Percentiles rank a stretch among this genome's conserved stretches.
Conservation (phyloP, 768 basidiomycete genomes). For the Mycena vulgaris region DNA sequence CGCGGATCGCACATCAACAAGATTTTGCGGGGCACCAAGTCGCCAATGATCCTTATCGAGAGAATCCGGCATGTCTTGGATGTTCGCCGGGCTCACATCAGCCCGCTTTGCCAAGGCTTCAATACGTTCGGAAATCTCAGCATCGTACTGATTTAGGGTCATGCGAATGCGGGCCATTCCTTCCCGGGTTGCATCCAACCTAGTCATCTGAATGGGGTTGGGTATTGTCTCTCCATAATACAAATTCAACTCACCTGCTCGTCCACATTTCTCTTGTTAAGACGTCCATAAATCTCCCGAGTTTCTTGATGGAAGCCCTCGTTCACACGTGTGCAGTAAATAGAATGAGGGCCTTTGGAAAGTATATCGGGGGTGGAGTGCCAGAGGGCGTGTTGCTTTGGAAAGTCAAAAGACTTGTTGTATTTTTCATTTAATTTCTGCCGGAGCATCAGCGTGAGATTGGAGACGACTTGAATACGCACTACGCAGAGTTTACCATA, state of each 20-base stretch:
- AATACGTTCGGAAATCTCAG: neutral
- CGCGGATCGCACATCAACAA: no score
- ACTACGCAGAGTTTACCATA: conserved; percentile 18
- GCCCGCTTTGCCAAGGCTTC: neutral
- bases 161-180: conserved; percentile 36
- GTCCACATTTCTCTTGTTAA: conserved; percentile 22
- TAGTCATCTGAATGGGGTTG: neutral
- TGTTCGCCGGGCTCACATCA: neutral
- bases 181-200: conserved; percentile 26
- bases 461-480: neutral
- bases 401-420: conserved; percentile 22
- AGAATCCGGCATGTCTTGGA: no score
- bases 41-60: no score
- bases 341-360: conserved; percentile 16
- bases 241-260: neutral
- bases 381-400: conserved; percentile 26
- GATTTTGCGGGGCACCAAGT: no score
- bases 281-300: conserved; percentile 18
- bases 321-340: conserved; percentile 33
- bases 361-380: conserved; percentile 21
- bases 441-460: neutral
- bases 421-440: conserved; percentile 23
- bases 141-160: conserved; percentile 30
- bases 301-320: conserved; percentile 28
- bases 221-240: neutral